Conservation (phyloP, 139 green algal species). For the Chlorella sp. region DNA sequence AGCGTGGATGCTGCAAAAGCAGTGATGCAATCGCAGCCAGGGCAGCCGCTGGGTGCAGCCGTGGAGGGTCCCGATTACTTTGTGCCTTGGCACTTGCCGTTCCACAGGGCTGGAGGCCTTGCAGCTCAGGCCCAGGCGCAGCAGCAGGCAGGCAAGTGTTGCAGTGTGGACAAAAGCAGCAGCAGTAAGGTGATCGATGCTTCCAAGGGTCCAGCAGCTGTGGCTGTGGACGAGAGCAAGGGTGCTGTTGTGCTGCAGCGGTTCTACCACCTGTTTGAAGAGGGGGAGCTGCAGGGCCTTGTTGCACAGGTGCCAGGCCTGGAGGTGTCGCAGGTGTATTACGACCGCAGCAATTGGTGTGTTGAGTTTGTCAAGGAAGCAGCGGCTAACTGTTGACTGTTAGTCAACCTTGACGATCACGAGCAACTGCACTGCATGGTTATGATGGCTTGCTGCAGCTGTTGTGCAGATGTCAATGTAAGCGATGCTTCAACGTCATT, state of each 20-base stretch:
- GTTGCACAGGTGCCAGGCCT: constrained; percentile 36
- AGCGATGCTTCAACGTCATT: no score
- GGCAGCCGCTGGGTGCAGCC: no score
- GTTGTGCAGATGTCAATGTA: no score
- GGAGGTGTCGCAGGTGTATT: constrained; percentile 54
- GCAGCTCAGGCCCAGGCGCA: no score
- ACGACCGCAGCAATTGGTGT: constrained; percentile 88
- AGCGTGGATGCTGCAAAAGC: neutral
- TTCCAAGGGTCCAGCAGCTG: no score
- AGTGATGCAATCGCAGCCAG: neutral
- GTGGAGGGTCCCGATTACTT: constrained; percentile 70
- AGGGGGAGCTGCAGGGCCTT: constrained; percentile 70
- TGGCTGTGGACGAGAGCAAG: constrained; percentile 72
- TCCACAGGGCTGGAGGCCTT: constrained; percentile 81
- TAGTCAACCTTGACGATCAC: no score
- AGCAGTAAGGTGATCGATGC: no score
- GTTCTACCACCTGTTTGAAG: constrained; percentile 95
- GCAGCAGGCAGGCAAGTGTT: no score
- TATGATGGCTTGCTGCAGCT: no score
- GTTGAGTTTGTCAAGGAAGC: constrained; percentile 57
- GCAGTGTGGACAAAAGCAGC: no score
- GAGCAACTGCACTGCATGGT: no score
- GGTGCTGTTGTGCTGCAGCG: constrained; percentile 79
- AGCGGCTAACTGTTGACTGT: no score
- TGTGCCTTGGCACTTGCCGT: constrained; percentile 95